Conservation (phyloP, 257 asterid genomes). For the Nicotiana benthamiana region DNA sequence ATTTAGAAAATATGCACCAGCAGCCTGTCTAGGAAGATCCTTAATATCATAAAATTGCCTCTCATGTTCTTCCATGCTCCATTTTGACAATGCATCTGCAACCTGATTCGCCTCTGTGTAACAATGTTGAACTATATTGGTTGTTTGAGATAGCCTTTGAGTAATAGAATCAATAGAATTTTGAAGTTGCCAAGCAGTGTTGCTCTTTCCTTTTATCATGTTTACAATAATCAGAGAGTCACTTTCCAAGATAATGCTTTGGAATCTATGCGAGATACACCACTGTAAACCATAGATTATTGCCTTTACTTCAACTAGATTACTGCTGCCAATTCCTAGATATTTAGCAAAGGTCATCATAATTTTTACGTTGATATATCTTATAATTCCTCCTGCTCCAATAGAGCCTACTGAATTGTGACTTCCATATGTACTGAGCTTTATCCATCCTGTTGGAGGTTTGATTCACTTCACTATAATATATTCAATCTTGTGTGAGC, state of each 20-base stretch:
- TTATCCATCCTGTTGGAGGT: no score
- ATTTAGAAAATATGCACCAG: no score
- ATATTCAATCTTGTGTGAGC: no score
- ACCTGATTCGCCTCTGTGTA: background rate
- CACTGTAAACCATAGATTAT: background rate
- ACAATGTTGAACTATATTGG: background rate
- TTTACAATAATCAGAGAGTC: background rate
- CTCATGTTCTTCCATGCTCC: background rate
- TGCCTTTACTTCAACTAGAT: background rate
- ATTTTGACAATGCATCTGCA: background rate
- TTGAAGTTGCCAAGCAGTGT: background rate
- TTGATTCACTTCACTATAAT: no score
- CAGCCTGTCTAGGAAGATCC: background rate
- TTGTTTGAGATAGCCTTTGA: background rate
- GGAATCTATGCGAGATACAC: background rate
- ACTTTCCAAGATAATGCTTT: no score
- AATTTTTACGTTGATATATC: background rate
- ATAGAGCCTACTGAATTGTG: no score
- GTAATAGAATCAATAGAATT: background rate
- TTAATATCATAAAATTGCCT: no score
- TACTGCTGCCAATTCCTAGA: background rate
- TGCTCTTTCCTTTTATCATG: background rate
- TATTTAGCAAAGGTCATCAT: background rate
- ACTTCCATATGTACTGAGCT: no score
- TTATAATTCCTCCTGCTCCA: background rate